Evolutionary conservation across 2,329 filamentous ascomycete genomes (phyloP), one percentile per base, ranked within the genome.

Genomic region (Chrysoporthe austroafricana): DNA sequence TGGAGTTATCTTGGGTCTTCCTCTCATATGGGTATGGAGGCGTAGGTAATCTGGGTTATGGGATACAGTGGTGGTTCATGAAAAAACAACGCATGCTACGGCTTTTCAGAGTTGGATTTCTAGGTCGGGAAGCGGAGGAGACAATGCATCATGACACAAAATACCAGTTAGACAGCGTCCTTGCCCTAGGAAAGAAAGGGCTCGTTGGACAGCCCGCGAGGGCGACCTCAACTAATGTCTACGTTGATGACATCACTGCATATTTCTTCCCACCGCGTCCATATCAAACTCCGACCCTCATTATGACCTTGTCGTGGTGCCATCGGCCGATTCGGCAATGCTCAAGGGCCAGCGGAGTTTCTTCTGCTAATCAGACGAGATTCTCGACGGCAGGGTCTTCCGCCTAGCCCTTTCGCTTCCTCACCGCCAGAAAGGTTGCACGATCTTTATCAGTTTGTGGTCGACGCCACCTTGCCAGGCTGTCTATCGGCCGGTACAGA

Each of bases 91-190:
- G 42, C 36, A 63, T 46, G n/a, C 16, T 46, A 50, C 26, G 46
- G 34, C 44, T 48, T 48, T 39, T n/a, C 32, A 62, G 18, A 26
- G 16, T 50, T 62, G 46, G 26, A 36, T 21, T 48, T n/a, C 32
- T 13, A 62, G 32, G n/a, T 44, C n/a, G 43, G 48, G 34, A 50
- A 26, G 44, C 32, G 62, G 62, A 44, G n/a, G 48, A 36, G 34
- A 57, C 43, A 44, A 64, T 57, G 62, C 62, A 64, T 64, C 32
- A 64, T 57, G 62, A 58, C 42, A 61, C 39, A 43, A 62, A 46
- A 46, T 61, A 46, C 14, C 43, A 48, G 50, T 18, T 64, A 64
- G 62, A 64, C 52, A 62, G 60, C 32, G 60, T 62, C 60, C 60
- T 62, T 3, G 60, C 26, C 60, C 44, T 52, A 16, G 60, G 43